Evolutionary conservation across 179 eudicot genomes (phyloP), one percentile per base, ranked within the genome.

Genomic region (Corrigiola litoralis): DNA sequence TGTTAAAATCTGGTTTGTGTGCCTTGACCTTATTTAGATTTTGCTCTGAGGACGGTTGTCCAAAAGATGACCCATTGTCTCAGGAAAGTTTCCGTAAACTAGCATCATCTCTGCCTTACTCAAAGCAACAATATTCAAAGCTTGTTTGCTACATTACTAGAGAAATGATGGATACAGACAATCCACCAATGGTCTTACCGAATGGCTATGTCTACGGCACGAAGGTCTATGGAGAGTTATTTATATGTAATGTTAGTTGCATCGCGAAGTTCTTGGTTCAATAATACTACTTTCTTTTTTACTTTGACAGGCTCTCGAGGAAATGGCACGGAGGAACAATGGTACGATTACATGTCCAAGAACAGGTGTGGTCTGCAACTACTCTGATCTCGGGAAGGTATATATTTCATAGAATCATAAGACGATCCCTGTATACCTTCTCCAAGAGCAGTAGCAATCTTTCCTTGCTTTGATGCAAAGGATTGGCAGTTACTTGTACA

Each of bases 91-190:
- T 95, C 75, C 96, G 97, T 41, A 88, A 95, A 71, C 74, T 95
- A 66, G 97, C 99, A 20, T 42, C 53, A 29, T 79, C 87, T 5
- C 75, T 95, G 36, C 99, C 99, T 17, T 95, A 80, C 80, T 91
- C 96, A 23, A 91, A 95, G 88, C 99, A 94, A 76, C 99, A 91
- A 67, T 95, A 88, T 69, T 95, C 97, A 2, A 95, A 95, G 79
- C 96, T 91, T 47, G 97, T 95, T 23, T 95, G 99, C 79, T 84
- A 86, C 81, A 91, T 95, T 53, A 88, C 87, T 40, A 95, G 91
- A 75, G 97, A 95, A 80, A 51, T 91, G 40, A 95, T 95, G 97
- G 99, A 95, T 84, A 85, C 97, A 0, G 97, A 91, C 79, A 91
- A 95, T 79, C 99, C 97, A 20, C 99, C 99, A 20, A 79, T 95